Base-by-base conservation (phyloP, 2,329 filamentous ascomycete species). In the Sporothrix dimorphospora region DNA sequence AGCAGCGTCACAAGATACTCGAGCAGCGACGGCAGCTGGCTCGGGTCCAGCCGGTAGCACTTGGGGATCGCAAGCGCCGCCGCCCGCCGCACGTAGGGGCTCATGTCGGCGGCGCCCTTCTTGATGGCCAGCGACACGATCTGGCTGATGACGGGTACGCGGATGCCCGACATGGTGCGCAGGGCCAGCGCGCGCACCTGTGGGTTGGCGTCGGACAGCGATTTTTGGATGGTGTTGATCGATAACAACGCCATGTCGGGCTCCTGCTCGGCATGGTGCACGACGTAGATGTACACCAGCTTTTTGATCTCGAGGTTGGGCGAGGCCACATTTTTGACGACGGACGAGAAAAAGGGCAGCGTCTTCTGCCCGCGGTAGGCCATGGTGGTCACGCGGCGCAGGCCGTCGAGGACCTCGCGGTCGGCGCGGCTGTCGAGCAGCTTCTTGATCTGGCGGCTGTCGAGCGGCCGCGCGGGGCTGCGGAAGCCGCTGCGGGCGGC, bases 201-300 rank as follows among this genome's bases (percentile, higher is more conserved):
- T 1, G 96, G 93, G 80, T 94, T 98, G 72, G 91, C 86, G 81
- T 99, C 96, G 30, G 94, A 97, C 72, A 99, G 88, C 11, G 95
- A 97, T 82, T 98, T 98, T 80, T 99, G 96, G 77, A 99, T 98
- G 7, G 96, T 97, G 82, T 99, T 99, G 87, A 99, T 98, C 73
- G 94, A 97, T 59, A 99, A 88, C 49, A 99, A 88, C 24, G 96
- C 94, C 61, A 98, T 92, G 82, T 99, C 96, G 72, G 95, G 96
- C 79, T 98, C 96, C 75, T 94, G 90, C 81, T 98, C 96, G 80
- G 96, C 96, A 86, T 99, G 94, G 80, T 97, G 93, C 73, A 98
- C 91, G 74, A 99, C 90, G 82, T 98, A 99, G 80, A 98, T 97
- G 85, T 99, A 99, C 74, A 99, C 96, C 71, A 99, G 90, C 82